phyloP scores from a whole-genome alignment of 495 filamentous ascomycete genomes.

The Xylaria bambusicola region DNA sequence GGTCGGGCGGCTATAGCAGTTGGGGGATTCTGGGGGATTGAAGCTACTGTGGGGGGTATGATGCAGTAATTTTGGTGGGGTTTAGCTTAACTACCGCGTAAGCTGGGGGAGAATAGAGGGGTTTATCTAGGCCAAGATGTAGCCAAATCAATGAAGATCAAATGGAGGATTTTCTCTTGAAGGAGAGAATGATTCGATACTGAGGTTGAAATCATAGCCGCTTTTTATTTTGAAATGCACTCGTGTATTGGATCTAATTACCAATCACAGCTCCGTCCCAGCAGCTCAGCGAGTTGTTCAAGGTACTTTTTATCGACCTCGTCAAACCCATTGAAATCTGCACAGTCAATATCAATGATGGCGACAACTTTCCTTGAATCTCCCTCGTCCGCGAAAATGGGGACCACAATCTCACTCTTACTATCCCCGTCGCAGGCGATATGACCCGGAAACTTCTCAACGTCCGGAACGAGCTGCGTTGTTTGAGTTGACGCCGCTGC shows the following conservation, averaged over 20 bases:
- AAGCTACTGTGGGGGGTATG: constrained; percentile 4
- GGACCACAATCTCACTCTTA: constrained; percentile 89
- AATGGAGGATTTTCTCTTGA: too few relatives aligned
- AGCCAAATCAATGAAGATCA: too few relatives aligned
- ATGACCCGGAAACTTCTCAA: constrained; percentile 78
- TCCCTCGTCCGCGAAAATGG: constrained; percentile 56
- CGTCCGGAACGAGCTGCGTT: constrained; percentile 75
- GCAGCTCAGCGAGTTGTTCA: constrained; percentile 66
- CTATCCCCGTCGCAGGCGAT: constrained; percentile 87
- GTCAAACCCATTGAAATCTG: constrained; percentile 70
- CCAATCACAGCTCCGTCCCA: constrained; percentile 76
- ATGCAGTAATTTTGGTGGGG: neutral
- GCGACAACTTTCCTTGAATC: constrained; percentile 63
- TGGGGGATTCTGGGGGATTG: neutral
- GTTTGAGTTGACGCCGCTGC: constrained; percentile 63
- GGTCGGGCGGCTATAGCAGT: constrained; percentile 4
- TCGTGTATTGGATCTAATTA: too few relatives aligned
- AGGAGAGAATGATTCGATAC: too few relatives aligned
- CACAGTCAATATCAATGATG: constrained; percentile 89
- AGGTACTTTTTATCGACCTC: constrained; percentile 68
- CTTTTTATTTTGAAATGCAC: too few relatives aligned
- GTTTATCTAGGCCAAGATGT: too few relatives aligned
- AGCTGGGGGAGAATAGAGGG: too few relatives aligned
- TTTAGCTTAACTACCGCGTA: neutral
- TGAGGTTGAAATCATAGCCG: too few relatives aligned